Percentiles rank a stretch among this genome's conserved stretches.
phyloP scores from a whole-genome alignment of 176 grass and related monocot species.

The Oryza nivara region DNA sequence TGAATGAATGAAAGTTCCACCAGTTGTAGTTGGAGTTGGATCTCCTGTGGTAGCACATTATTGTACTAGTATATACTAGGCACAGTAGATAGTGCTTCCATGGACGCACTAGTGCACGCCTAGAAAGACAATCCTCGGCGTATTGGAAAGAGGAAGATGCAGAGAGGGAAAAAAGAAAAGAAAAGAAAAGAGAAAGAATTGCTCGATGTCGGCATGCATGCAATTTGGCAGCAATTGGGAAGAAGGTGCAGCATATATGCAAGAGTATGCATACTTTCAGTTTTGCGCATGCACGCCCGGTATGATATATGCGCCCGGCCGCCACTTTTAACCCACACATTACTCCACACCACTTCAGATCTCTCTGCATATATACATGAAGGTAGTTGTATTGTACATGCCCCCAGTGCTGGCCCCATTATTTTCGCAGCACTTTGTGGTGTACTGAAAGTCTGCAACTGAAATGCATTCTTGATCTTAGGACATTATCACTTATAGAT shows the following conservation, averaged over 20 bases:
- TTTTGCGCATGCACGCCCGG: background rate
- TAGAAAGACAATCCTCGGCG: constrained; percentile 10
- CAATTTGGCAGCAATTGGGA: background rate
- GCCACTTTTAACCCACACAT: background rate
- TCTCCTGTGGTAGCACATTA: background rate
- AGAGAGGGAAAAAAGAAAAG: background rate
- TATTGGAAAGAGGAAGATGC: background rate
- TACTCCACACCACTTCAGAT: too few relatives aligned
- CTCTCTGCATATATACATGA: background rate
- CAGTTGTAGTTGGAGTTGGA: background rate
- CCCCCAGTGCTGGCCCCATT: background rate
- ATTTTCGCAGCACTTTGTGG: background rate
- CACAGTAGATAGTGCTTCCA: background rate
- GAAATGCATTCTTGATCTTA: background rate
- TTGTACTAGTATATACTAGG: background rate
- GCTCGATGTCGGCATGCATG: constrained; percentile 13
- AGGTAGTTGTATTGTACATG: background rate
- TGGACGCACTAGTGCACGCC: constrained; percentile 30
- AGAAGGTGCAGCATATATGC: background rate
- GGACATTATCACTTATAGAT: too few relatives aligned
- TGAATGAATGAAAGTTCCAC: background rate
- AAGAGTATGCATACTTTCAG: background rate
- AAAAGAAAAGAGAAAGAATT: background rate
- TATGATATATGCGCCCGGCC: background rate
- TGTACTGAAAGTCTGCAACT: background rate